Conservation (phyloP, 192 early-diverging fungal species). For the Pilobolus umbonatus region DNA sequence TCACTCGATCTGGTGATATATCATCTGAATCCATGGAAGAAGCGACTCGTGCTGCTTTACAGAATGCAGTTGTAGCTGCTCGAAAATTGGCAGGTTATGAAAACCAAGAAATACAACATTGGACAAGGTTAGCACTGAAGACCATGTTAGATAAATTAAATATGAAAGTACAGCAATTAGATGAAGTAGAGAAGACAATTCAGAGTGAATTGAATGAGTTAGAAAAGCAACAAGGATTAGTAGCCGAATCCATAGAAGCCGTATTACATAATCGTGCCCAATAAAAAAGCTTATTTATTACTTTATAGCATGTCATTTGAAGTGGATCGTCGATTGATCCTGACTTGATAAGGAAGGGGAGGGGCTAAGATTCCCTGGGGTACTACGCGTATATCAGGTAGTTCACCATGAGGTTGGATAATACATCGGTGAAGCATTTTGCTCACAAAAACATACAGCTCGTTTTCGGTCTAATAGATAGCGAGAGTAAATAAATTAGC, state of each 20-base stretch:
- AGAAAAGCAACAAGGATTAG: conserved; percentile 46
- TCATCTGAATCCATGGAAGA: conserved; percentile 52
- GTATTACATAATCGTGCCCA: too few relatives aligned
- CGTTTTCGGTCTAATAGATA: too few relatives aligned
- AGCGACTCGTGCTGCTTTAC: conserved; percentile 78
- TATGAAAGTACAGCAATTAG: conserved; percentile 88
- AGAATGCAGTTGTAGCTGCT: conserved; percentile 84
- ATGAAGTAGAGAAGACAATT: conserved; percentile 82
- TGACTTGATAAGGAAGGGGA: too few relatives aligned
- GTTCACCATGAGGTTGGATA: too few relatives aligned
- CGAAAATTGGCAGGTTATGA: conserved; percentile 72
- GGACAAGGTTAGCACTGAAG: conserved; percentile 80
- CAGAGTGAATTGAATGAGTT: conserved; percentile 83
- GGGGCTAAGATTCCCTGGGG: too few relatives aligned
- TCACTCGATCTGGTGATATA: conserved; percentile 37
- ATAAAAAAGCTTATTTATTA: too few relatives aligned
- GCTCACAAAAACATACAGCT: too few relatives aligned
- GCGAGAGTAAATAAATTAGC: too few relatives aligned
- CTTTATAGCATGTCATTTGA: too few relatives aligned
- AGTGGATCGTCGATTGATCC: too few relatives aligned
- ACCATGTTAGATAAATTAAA: conserved; percentile 83
- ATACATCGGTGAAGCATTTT: too few relatives aligned
- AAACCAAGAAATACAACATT: conserved; percentile 78
- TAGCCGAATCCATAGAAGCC: conserved; percentile 17
- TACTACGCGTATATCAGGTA: too few relatives aligned